Evolutionary conservation across 1,139 yeast genomes (phyloP).

Genomic region (Wickerhamiella infanticola): DNA sequence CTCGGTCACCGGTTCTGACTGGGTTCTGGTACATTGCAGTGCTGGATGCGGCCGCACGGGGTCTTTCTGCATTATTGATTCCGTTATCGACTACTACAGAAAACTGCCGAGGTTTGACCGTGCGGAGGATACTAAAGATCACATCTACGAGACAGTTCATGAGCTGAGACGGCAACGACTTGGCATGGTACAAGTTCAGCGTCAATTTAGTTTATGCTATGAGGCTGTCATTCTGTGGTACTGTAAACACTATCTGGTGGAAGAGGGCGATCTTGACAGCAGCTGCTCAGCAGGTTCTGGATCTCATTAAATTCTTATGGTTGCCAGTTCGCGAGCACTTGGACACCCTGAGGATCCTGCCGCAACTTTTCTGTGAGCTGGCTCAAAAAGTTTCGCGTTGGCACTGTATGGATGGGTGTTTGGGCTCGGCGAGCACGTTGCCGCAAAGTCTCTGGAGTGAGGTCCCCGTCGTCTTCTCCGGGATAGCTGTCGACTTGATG

Average conservation of each 20-base stretch:
- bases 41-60: conserved; percentile 95
- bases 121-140: conserved; percentile 27
- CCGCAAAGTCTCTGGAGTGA: conserved; percentile 13
- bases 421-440: conserved; percentile 20
- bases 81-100: conserved; percentile 31
- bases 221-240: conserved; percentile 30
- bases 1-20: conserved; percentile 2
- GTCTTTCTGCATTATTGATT: conserved; percentile 63
- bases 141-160: conserved; percentile 40
- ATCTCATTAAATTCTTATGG: not conserved
- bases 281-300: too few species aligned
- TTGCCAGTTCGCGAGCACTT: conserved; percentile 12
- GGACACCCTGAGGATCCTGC: conserved; percentile 3
- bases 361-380: conserved; percentile 5
- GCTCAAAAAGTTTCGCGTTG: conserved; percentile 27
- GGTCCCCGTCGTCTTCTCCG: conserved; percentile 16
- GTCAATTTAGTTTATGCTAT: conserved; percentile 61
- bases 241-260: conserved; percentile 9
- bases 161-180: conserved; percentile 55
- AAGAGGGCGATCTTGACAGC: not conserved
- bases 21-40: conserved; percentile 59
- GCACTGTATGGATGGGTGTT: conserved; percentile 49
- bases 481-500: conserved; percentile 17
- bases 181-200: conserved; percentile 69
- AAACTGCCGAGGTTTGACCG: conserved; percentile 5